Percentiles rank a stretch among this genome's conserved stretches.
These are phyloP conservation scores for Polysphondylium violaceum DNA, from an alignment of 78 protist genomes.

Conservation along the genomic window DNA sequence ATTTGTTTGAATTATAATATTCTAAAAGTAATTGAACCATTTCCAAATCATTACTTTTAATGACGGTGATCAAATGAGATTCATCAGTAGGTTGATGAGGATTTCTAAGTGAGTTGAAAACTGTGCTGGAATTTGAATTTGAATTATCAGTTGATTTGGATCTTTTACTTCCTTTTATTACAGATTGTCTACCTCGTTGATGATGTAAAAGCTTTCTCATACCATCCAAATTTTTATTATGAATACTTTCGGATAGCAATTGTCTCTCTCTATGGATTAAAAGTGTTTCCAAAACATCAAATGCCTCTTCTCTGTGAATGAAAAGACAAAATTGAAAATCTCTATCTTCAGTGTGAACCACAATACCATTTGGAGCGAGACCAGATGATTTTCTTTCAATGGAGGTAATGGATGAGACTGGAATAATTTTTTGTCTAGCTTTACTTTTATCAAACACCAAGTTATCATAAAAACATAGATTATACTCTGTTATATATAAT, in stretches of 20 bases:
- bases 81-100: slow-evolving; percentile 16
- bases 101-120: too few species aligned
- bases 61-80: slow-evolving; percentile 21
- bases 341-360: slow-evolving; percentile 43
- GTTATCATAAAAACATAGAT: slow-evolving; percentile 67
- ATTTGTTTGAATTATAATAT: slow-evolving; percentile 27
- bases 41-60: slow-evolving; percentile 37
- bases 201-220: slow-evolving; percentile 25
- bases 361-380: slow-evolving; percentile 54
- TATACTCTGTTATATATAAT: slow-evolving; percentile 52
- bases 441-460: slow-evolving; percentile 57
- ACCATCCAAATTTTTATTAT: slow-evolving; percentile 37
- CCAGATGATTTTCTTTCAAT: slow-evolving; percentile 62
- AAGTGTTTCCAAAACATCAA: slow-evolving; percentile 54
- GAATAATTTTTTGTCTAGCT: slow-evolving; percentile 45
- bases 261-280: slow-evolving; percentile 48
- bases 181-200: slow-evolving; percentile 1
- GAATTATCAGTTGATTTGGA: slow-evolving; percentile 5
- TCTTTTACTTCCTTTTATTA: neutral
- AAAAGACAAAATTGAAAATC: slow-evolving; percentile 47
- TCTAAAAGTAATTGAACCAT: slow-evolving; percentile 28
- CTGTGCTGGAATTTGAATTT: neutral
- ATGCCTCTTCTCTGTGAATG: slow-evolving; percentile 56
- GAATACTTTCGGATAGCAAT: slow-evolving; percentile 29
- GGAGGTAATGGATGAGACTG: slow-evolving; percentile 19